A percentile compares a stretch with the other conserved stretches of the same genome.
These are phyloP conservation scores for Phytopythium montanum DNA, from an alignment of 352 stramenopile genomes.

Conservation along the genomic window DNA sequence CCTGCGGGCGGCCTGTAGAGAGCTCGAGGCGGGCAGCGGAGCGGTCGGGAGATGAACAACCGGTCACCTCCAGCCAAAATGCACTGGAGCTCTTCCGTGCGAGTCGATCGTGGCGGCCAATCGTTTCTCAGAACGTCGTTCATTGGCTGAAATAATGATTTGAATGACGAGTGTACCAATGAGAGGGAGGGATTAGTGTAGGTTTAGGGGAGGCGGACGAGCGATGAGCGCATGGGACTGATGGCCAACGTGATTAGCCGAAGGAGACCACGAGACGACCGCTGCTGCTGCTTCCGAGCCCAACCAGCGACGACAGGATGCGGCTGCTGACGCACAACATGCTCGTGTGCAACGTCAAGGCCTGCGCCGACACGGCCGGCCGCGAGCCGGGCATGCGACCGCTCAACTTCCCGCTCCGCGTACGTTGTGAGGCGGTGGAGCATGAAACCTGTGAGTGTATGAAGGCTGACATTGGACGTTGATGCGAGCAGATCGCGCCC, in stretches of 20 bases:
- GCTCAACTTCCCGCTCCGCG: slow-evolving; percentile 79
- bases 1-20: not conserved
- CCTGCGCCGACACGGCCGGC: slow-evolving; percentile 70
- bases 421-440: slow-evolving; percentile 15
- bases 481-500: slow-evolving; percentile 49
- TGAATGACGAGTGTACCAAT: not conserved
- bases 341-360: slow-evolving; percentile 86
- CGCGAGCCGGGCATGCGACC: slow-evolving; percentile 51
- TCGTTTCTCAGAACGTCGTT: slow-evolving; percentile 19
- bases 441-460: too few species aligned
- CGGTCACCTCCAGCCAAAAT: not conserved
- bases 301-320: slow-evolving; percentile 33
- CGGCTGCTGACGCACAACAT: slow-evolving; percentile 87
- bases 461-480: not conserved
- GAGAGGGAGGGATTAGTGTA: not conserved
- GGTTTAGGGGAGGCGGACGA: not conserved
- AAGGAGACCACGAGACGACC: not conserved
- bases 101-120: slow-evolving; percentile 22
- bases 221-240: not conserved
- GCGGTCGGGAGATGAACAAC: slow-evolving; percentile 1
- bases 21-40: too few species aligned
- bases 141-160: slow-evolving; percentile 26
- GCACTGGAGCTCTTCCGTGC: not conserved
- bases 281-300: not conserved
- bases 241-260: not conserved